Conservation (phyloP, 495 filamentous ascomycete species). For the Parachaetomium inaequale region DNA sequence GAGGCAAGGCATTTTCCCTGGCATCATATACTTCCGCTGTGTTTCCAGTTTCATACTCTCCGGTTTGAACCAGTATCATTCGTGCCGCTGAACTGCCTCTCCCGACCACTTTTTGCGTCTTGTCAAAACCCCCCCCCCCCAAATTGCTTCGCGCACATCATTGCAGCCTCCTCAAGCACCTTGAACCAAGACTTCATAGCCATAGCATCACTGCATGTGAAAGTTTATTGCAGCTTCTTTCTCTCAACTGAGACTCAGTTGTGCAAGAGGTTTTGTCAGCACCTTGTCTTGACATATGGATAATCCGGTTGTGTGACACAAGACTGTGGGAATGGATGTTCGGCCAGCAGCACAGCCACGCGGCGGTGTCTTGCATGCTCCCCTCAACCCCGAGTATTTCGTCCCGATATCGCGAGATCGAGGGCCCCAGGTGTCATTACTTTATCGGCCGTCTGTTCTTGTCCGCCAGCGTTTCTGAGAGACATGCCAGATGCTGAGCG, state of each 20-base stretch:
- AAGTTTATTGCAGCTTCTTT: neutral
- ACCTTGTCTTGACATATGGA: neutral
- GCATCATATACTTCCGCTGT: neutral
- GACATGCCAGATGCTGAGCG: no score
- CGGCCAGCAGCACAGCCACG: conserved; percentile 13
- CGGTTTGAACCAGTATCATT: conserved; percentile 9
- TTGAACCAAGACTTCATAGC: no score
- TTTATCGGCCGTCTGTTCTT: no score
- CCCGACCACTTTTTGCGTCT: neutral
- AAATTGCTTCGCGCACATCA: neutral
- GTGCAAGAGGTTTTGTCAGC: neutral
- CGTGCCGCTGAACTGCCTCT: neutral
- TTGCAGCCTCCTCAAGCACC: neutral
- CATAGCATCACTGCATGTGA: no score
- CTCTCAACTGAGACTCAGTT: neutral
- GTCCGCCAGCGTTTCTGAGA: no score
- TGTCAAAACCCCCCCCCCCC: neutral
- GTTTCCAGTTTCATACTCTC: conserved; percentile 2
- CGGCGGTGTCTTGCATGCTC: neutral
- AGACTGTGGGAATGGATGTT: neutral
- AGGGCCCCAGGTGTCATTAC: no score
- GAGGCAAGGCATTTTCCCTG: conserved; percentile 11
- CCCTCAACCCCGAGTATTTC: neutral
- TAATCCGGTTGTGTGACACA: neutral
- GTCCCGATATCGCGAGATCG: neutral